Base-by-base conservation (phyloP, 192 early-diverging fungal species). In the Allomyces macrogynus region DNA sequence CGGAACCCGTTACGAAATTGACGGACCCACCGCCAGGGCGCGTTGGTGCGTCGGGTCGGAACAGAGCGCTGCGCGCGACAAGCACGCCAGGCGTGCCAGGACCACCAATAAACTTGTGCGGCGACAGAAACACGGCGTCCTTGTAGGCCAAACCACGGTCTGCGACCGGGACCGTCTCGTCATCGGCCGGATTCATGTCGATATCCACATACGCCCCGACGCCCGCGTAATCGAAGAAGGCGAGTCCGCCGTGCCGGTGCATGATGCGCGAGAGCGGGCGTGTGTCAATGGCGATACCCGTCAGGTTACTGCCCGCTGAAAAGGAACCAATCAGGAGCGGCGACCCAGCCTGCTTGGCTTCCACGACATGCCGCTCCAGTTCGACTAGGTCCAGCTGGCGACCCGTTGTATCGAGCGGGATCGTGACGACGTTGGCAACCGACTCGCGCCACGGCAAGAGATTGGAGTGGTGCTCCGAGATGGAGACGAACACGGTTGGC, bases 391-490 rank as follows among this genome's bases (percentile, higher is more conserved):
- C 67, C 23, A 76, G 43, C 4, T 32, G 22, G 49, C 72, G 67
- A n/a, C 23, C 49, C 10, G 24, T 43, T 11, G 24, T 8, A 40
- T 67, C 40, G 24, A 70, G 64, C 5, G 68, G 68, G 23, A 78
- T 68, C 25, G 70, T 65, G 5, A 78, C 62, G 9, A 78, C 70
- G 49, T 76, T 71, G 8, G 68, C 72, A 24, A 72, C 70, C 23
- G 67, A 70, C 68, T 73, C 70, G 5, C 74, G 63, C 76, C 74
- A 78, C 1, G 75, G 69, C 54, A 78, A 42, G 7, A 78, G 62
- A 44, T 77, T 77, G 12, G 76, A 73, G 62, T 77, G 74, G 66
- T 77, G 76, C 62, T 77, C 76, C 62, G 71, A 68, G 25, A 73
- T 73, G 3, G 74, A 76, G 20, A 77, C 42, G 63, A 77, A 77